Base-by-base conservation (phyloP, 495 filamentous ascomycete species). In the Aspergillus nidulans region DNA sequence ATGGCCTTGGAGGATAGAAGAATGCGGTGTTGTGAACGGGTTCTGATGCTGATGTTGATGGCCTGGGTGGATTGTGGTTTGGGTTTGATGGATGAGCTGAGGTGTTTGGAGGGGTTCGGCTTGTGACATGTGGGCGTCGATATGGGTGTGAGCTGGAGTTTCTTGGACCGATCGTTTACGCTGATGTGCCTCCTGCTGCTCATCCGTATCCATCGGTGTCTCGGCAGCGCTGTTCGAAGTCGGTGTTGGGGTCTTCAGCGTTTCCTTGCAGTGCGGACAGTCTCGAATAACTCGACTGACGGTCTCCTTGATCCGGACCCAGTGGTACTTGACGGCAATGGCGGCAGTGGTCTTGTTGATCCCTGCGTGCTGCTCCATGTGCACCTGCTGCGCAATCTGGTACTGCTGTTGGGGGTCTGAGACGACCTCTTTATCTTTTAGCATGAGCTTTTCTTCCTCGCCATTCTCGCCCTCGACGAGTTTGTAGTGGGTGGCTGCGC, bases 231-330 rank as follows among this genome's bases (percentile, higher is more conserved):
- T 68, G n/a, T 53, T 49, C 6, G 61, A 65, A 30, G 68, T 70
- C 8, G 66, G 58, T 12, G 67, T 52, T 1, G 82, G 77, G 5
- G 69, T 64, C 64, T 90, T 91, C 55, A 83, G 78, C 32, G 81
- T 73, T 55, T 94, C 90, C 73, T 92, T 95, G 77, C 92, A 98
- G 63, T 96, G 84, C 2, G 84, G 70, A 69, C 94, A 98, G 56
- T 94, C 91, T 56, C 87, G 86, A 74, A 98, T 96, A 64, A 96
- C 92, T 59, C 89, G 82, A 65, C 87, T 92, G 52, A 96, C 94
- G 0, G 92, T 97, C 68, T 97, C 92, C 68, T 97, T 98, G 74
- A 98, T 97, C 28, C 94, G 81, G n/a, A 95, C 92, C 94, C 94
- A 98, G 67, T 97, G 94, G 63, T 90, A 97, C 60, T 88, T 87